A percentile compares a stretch with the other conserved stretches of the same genome.
These are phyloP conservation scores for Linum lewisii DNA, from an alignment of 345 rosid genomes.

Conservation along the genomic window DNA sequence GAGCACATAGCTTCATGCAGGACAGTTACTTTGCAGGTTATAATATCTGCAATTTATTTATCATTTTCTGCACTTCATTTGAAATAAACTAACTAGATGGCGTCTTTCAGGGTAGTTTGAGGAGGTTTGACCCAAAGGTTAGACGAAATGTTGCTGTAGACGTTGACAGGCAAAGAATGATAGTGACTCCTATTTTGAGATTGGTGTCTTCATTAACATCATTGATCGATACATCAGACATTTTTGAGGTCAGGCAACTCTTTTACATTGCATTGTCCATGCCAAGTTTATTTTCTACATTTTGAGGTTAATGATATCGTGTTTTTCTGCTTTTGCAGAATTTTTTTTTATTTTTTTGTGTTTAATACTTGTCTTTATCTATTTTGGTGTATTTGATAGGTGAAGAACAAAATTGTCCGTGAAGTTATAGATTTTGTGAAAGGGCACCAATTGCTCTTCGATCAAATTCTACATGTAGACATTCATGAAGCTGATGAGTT, in stretches of 20 bases:
- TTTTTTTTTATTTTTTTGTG: not conserved
- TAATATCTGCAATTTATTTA: constrained; percentile 5
- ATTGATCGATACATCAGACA: constrained; percentile 66
- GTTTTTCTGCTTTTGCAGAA: not conserved
- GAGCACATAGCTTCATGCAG: constrained; percentile 75
- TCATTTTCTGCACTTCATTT: constrained; percentile 11
- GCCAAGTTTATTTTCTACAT: not conserved
- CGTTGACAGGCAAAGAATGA: constrained; percentile 59
- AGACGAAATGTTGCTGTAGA: constrained; percentile 44
- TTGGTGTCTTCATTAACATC: constrained; percentile 75
- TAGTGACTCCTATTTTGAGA: constrained; percentile 59
- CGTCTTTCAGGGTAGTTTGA: constrained; percentile 56
- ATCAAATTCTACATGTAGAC: constrained; percentile 75
- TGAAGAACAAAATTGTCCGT: constrained; percentile 78
- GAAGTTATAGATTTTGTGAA: constrained; percentile 73
- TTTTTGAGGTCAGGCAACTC: constrained; percentile 59
- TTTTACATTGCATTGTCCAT: not conserved
- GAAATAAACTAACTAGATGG: constrained; percentile 14
- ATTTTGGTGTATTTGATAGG: constrained; percentile 32
- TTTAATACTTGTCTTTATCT: not conserved
- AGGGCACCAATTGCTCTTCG: constrained; percentile 67
- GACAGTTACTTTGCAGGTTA: constrained; percentile 63
- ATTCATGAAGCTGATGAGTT: constrained; percentile 55
- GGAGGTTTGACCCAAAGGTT: constrained; percentile 46
- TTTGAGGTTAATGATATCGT: not conserved